Evolutionary conservation across 78 protist species (phyloP), one percentile per base, ranked within the genome.

Genomic region (Tieghemostelium lacteum): DNA sequence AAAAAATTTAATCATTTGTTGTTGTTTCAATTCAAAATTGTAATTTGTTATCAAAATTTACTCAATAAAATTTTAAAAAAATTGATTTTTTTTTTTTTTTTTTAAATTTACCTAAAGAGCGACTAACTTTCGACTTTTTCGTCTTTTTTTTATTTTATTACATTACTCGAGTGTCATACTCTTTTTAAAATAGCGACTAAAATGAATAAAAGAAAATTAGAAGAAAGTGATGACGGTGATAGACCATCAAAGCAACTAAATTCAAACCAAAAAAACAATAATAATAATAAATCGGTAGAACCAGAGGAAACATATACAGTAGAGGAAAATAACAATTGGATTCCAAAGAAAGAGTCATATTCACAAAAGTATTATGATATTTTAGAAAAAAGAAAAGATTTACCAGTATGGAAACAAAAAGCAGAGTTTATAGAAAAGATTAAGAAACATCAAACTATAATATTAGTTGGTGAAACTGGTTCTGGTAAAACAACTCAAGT

Each of bases 401-500:
- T 98, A 67, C 99, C 99, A 0, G 96, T 98, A 34, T 96, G 89
- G 93, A 96, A 97, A 55, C 93, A 89, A 69, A 69, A 85, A 36
- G 93, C 80, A 4, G 89, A 92, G 10, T 94, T 98, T 58, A 19
- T 93, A 19, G 6, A 76, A 8, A 19, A 61, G 19, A 17, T 98
- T 10, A 7, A 12, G 24, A 55, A 92, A n/a, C 89, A 96, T 88
- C 98, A 94, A 75, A 83, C 63, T 12, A 16, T 87, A 1, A 94
- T 99, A 10, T 94, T 99, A 17, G 99, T 97, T 28, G 99, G 99
- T 20, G 99, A 98, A 86, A 99, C 99, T 4, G 99, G 99, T 34
- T 76, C 95, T 0, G 99, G 99, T 31, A 99, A 99, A 70, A 98
- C 99, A 0, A 98, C 99, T 22, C 99, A n/a, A 98, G 93, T 14